phyloP scores from a whole-genome alignment of 371 early-diverging fungal genomes.

The Mortierella sp. region DNA sequence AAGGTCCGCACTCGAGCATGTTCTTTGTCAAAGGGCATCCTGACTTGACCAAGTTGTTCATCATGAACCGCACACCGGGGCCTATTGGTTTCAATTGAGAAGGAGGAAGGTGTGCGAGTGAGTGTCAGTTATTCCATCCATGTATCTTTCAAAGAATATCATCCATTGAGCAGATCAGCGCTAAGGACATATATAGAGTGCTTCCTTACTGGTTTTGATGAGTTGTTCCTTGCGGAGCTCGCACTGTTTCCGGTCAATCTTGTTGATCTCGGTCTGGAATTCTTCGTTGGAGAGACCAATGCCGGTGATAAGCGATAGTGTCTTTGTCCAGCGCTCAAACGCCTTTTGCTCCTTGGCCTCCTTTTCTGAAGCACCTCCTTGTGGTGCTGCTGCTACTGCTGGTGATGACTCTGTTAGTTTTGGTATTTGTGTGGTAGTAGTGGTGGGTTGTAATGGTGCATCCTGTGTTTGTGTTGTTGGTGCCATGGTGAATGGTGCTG shows the following conservation, averaged over 20 bases:
- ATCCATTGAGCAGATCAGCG: background rate
- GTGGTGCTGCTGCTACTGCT: slow-evolving; percentile 2
- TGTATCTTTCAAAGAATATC: background rate
- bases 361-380: slow-evolving; percentile 22
- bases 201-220: slow-evolving; percentile 74
- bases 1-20: slow-evolving; percentile 84
- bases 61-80: slow-evolving; percentile 90
- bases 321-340: slow-evolving; percentile 72
- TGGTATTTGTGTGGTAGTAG: background rate
- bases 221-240: slow-evolving; percentile 81
- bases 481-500: slow-evolving; percentile 8
- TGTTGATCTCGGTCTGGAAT: slow-evolving; percentile 64
- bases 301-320: slow-evolving; percentile 72
- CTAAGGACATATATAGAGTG: background rate
- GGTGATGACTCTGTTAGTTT: background rate
- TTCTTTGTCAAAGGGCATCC: slow-evolving; percentile 74
- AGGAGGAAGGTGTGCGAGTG: background rate
- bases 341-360: slow-evolving; percentile 35
- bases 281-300: slow-evolving; percentile 70
- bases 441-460: slow-evolving; percentile 5
- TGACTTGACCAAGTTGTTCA: slow-evolving; percentile 77
- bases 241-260: slow-evolving; percentile 73
- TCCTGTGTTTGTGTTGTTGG: slow-evolving; percentile 15
- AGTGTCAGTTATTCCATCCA: background rate
- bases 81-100: slow-evolving; percentile 57